Base-by-base conservation (phyloP, 495 filamentous ascomycete species). In the Neurospora tetraspora region DNA sequence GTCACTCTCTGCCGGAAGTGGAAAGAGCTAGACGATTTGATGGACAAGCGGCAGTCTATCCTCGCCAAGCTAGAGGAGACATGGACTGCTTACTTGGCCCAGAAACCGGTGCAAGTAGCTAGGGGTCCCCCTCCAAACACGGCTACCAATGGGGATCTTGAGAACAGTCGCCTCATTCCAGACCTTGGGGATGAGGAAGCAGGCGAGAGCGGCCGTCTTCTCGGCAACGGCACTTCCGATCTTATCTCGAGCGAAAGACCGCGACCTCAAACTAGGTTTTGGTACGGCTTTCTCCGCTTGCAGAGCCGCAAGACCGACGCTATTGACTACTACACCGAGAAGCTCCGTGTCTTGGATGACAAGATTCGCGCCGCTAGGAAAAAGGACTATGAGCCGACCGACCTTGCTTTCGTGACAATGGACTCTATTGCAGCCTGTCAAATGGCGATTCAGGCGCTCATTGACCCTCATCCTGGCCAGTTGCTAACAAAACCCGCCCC, bases 361-460 rank as follows among this genome's bases (percentile, higher is more conserved):
- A 85, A 91, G 76, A 94, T 99, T 53, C 79, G 80, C 27, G 80
- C 74, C 18, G 89, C 91, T 0, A 88, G 96, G 36, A 87, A 88
- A 75, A 94, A 94, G 78, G 89, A 91, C 18, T 98, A 92, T 77
- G 82, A 85, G 10, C 86, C 96, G 2, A 94, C 89, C 0, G 89
- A 94, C 53, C 84, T 96, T 40, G 96, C 96, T 8, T 98, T 98
- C 80, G 93, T 99, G 39, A 98, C 96, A 1, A 94, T 99, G 92
- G 91, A 97, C 80, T 97, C 94, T 20, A 93, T 95, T 73, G 91
- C 93, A n/a, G 89, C 94, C 31, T 87, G 85, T 74, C 96, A 99
- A 84, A 96, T 98, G 92, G 93, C 94, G 18, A 90, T 96, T 53
- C 96, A 99, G 80, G 93, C 96, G 0, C 89, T 94, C 5, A 87